Evolutionary conservation across 2,329 filamentous ascomycete species (phyloP), one percentile per base, ranked within the genome.

Genomic region (Sphaerulina musiva): DNA sequence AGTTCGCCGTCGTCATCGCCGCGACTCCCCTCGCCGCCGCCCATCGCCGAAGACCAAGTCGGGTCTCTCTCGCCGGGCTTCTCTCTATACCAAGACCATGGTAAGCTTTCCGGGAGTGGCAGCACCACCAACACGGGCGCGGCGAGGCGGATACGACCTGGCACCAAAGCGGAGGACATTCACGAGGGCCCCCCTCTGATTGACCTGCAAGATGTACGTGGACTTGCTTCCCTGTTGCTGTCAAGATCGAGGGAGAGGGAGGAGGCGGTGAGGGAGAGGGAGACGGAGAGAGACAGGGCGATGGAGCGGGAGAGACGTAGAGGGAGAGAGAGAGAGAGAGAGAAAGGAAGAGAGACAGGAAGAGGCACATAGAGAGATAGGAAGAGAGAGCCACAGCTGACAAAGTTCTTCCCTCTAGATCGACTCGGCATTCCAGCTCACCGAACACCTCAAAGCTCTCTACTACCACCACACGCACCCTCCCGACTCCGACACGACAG

Each of bases 361-460:
- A 17, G 14, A 17, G 14, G 14, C 14, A 17, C 14, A 17, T 1
- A 17, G 14, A 1, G 1, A 17, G 14, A 17, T 17, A 17, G 14
- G 14, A 17, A 17, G 14, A 17, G 14, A 17, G 14, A 17, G 14
- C 14, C 14, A 26, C 26, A 26, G 26, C 26, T 26, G 26, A 26
- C 26, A 4, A 26, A 4, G 26, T 26, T 26, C 26, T 6, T 26
- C 26, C 26, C 26, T 4, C 26, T 26, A 96, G 88, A 89, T 98
- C 62, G 91, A 98, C 69, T 97, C 92, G 20, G 88, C 93, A 43
- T 98, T 97, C 70, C 93, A 96, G 71, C 82, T 97, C 14, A 95
- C 96, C 72, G 93, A 98, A 73, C 92, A 98, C 68, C 85, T 98
- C 51, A 92, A 95, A 71, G 89, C 93, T 36, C 81, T 96, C 12